Percentiles rank a stretch among this genome's conserved stretches.
These are phyloP conservation scores for Debaryomyces udenii DNA, from an alignment of 1,139 yeast species.

Conservation along the genomic window DNA sequence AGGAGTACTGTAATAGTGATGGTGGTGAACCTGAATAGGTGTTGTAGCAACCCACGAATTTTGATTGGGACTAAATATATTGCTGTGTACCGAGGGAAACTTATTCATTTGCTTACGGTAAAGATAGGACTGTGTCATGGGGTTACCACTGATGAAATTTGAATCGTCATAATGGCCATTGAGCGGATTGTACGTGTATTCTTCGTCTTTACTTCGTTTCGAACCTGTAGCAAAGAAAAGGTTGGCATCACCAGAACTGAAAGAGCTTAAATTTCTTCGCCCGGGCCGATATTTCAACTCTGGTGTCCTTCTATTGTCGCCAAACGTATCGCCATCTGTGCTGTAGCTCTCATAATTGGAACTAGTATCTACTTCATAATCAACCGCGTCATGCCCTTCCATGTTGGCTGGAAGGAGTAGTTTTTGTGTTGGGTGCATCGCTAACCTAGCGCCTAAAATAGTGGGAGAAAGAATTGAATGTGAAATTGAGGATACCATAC, in stretches of 20 bases:
- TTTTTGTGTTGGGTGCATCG: conserved; percentile 27
- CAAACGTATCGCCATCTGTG: conserved; percentile 7
- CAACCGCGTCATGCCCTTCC: conserved; percentile 15
- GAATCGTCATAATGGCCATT: conserved; percentile 22
- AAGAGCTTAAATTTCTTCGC: conserved; percentile 23
- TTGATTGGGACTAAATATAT: conserved; percentile 9
- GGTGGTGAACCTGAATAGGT: conserved; percentile 45
- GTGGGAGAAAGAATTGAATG: conserved; percentile 38
- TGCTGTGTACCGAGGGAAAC: conserved; percentile 1
- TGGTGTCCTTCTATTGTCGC: conserved; percentile 6
- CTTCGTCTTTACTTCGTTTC: conserved; percentile 18
- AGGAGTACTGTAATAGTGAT: conserved; percentile 40
- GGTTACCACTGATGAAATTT: conserved; percentile 8
- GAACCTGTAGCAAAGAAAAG: conserved; percentile 16
- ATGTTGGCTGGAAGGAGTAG: conserved; percentile 26
- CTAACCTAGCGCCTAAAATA: conserved; percentile 42
- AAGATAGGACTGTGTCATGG: conserved; percentile 21
- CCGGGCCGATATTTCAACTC: conserved; percentile 8
- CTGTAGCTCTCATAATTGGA: conserved; percentile 10
- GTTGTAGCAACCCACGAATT: conserved; percentile 12
- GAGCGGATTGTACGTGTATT: conserved; percentile 26
- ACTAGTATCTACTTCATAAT: conserved; percentile 29
- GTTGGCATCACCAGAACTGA: conserved; percentile 23
- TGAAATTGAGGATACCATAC: conserved; percentile 24
- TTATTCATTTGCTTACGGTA: conserved; percentile 16